Percentiles rank a stretch among this genome's conserved stretches.
Evolutionary conservation across 164 flowering plant species (phyloP).

Genomic region (Buxus sempervirens): DNA sequence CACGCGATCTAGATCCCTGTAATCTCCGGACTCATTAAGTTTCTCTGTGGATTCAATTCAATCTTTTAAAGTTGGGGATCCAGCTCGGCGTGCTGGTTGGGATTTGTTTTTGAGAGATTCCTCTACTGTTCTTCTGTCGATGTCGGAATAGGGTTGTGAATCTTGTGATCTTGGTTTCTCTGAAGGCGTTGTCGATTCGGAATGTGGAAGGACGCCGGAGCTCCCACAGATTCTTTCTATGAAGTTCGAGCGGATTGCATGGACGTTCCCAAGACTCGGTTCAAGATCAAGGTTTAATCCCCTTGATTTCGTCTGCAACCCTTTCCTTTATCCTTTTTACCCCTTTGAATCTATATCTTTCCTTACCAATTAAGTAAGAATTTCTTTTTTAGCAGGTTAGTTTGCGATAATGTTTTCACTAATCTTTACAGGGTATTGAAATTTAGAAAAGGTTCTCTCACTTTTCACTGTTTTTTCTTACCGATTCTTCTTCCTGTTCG

Average conservation of each 20-base stretch:
- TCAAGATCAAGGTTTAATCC: conserved; percentile 72
- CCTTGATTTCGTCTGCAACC: no score
- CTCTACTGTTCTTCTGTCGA: neutral
- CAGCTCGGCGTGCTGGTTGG: conserved; percentile 21
- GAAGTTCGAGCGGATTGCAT: conserved; percentile 72
- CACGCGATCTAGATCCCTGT: conserved; percentile 30
- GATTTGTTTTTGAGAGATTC: neutral
- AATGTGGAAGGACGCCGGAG: conserved; percentile 65
- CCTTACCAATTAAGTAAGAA: no score
- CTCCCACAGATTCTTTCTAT: conserved; percentile 75
- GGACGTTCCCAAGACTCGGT: conserved; percentile 81
- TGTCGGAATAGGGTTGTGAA: conserved; percentile 2
- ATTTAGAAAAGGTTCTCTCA: no score
- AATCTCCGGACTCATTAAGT: neutral
- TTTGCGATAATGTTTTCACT: no score
- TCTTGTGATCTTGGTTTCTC: neutral
- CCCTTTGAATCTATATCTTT: neutral
- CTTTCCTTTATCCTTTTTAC: neutral
- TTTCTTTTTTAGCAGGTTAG: no score
- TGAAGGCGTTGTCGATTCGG: neutral
- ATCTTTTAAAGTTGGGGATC: conserved; percentile 14
- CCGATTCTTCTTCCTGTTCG: no score
- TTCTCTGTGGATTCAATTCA: neutral
- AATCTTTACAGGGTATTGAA: no score
- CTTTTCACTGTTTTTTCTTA: no score